A percentile compares a stretch with the other conserved stretches of the same genome.
phyloP scores from a whole-genome alignment of 139 green algal species.

The Coelastrella sp. region DNA sequence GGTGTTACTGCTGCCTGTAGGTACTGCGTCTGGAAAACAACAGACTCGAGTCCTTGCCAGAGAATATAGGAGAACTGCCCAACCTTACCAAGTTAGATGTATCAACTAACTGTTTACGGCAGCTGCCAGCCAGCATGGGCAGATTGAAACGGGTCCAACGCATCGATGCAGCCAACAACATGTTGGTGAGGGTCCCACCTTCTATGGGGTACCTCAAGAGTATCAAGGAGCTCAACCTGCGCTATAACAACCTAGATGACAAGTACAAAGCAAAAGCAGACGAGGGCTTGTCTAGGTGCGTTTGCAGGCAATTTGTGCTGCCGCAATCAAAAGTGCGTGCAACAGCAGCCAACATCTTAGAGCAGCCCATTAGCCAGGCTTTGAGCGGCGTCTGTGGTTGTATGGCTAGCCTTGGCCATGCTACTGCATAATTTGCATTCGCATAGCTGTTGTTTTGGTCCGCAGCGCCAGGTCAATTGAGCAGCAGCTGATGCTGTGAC shows the following conservation, averaged over 20 bases:
- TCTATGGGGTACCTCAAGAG: constrained; percentile 82
- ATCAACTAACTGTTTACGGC: constrained; percentile 81
- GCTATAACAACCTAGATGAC: constrained; percentile 89
- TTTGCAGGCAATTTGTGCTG: not conserved
- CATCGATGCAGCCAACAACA: constrained; percentile 82
- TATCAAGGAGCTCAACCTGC: constrained; percentile 86
- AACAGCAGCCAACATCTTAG: not conserved
- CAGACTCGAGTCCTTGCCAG: constrained; percentile 78
- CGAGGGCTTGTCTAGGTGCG: constrained; percentile 78
- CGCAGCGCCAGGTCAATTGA: no score
- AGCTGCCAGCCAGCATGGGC: constrained; percentile 78
- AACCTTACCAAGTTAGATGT: constrained; percentile 83
- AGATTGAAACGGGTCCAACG: constrained; percentile 78
- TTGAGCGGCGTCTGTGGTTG: no score
- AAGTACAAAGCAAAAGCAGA: constrained; percentile 75
- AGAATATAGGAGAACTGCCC: constrained; percentile 77
- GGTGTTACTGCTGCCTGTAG: constrained; percentile 32
- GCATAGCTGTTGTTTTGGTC: no score
- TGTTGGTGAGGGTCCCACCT: constrained; percentile 76
- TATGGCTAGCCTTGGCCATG: no score
- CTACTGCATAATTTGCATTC: no score
- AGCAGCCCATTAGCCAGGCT: no score
- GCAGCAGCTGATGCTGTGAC: no score
- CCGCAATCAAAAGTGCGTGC: not conserved
- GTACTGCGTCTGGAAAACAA: constrained; percentile 74